Evolutionary conservation across 1,284 basidiomycete species (phyloP).

Genomic region (Tilletia horrida): DNA sequence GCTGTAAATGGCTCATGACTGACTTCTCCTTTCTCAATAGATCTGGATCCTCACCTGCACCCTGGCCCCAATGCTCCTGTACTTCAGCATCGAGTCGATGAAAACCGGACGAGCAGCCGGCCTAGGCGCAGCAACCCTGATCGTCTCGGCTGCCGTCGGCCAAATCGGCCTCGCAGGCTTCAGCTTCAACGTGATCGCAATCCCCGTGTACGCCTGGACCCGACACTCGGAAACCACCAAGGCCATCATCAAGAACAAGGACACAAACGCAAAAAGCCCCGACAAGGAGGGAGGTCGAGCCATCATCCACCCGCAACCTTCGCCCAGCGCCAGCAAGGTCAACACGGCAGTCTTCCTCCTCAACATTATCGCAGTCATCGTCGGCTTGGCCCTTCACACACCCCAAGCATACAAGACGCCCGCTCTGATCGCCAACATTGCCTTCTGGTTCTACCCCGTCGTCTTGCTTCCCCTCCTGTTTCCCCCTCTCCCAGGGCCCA

Average conservation of each 20-base stretch:
- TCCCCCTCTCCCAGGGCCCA: neutral
- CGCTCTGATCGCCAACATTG: conserved; percentile 7
- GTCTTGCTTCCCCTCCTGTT: conserved; percentile 5
- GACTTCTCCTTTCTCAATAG: neutral
- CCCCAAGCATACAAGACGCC: neutral
- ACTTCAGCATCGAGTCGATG: conserved; percentile 17
- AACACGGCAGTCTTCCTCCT: neutral
- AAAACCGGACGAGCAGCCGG: conserved; percentile 2
- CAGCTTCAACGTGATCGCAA: conserved; percentile 10
- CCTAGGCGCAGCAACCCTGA: neutral
- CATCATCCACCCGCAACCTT: conserved; percentile 2
- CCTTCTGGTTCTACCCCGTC: conserved; percentile 7
- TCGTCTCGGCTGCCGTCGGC: neutral
- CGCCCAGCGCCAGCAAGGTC: neutral
- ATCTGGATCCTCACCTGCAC: conserved; percentile 1
- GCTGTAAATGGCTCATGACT: no score
- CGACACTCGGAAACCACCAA: neutral
- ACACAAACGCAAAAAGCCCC: neutral
- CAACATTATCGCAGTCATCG: neutral
- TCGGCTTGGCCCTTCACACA: neutral
- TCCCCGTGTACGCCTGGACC: neutral
- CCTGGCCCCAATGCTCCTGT: conserved; percentile 4
- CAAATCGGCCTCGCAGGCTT: conserved; percentile 8
- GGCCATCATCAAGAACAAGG: conserved; percentile 1
- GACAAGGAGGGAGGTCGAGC: neutral